Evolutionary conservation across 441 rosid species (phyloP).

Genomic region (Breynia disticha): DNA sequence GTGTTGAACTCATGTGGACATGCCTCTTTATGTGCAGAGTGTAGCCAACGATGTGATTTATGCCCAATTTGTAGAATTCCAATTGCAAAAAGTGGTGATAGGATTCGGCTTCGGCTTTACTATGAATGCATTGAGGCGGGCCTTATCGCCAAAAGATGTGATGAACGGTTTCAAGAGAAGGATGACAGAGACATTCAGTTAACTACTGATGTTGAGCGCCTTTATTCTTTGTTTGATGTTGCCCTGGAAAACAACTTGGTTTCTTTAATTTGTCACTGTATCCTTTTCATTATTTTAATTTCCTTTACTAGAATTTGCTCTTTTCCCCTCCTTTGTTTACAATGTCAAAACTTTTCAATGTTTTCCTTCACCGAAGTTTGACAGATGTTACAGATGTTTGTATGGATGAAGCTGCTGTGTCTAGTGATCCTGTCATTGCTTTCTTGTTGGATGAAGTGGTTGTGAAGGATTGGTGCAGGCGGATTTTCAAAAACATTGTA

Average conservation of each 20-base stretch:
- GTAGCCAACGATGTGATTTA: slow-evolving; percentile 64
- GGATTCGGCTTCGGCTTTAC: slow-evolving; percentile 54
- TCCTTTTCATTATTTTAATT: slow-evolving; percentile 27
- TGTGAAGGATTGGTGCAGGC: slow-evolving; percentile 94
- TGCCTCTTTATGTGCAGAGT: slow-evolving; percentile 84
- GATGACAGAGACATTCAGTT: slow-evolving; percentile 49
- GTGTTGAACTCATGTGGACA: slow-evolving; percentile 72
- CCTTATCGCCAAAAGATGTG: slow-evolving; percentile 43
- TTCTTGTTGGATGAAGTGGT: slow-evolving; percentile 98
- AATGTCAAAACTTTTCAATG: neutral
- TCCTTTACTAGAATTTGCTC: neutral
- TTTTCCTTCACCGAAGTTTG: slow-evolving; percentile 39
- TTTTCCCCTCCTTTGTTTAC: neutral
- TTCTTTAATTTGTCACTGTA: slow-evolving; percentile 86
- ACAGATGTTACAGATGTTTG: slow-evolving; percentile 89
- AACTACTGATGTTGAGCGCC: slow-evolving; percentile 64
- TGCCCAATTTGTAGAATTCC: slow-evolving; percentile 79
- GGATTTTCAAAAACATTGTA: slow-evolving; percentile 48
- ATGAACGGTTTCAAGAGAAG: slow-evolving; percentile 49
- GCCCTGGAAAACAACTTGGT: slow-evolving; percentile 78
- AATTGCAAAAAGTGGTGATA: slow-evolving; percentile 34
- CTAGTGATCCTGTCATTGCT: slow-evolving; percentile 84
- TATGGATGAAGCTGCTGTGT: slow-evolving; percentile 95
- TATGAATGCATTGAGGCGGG: slow-evolving; percentile 77
- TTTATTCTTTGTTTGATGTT: slow-evolving; percentile 75